Conservation (phyloP, 2,329 filamentous ascomycete genomes). For the Colletotrichum magnum region DNA sequence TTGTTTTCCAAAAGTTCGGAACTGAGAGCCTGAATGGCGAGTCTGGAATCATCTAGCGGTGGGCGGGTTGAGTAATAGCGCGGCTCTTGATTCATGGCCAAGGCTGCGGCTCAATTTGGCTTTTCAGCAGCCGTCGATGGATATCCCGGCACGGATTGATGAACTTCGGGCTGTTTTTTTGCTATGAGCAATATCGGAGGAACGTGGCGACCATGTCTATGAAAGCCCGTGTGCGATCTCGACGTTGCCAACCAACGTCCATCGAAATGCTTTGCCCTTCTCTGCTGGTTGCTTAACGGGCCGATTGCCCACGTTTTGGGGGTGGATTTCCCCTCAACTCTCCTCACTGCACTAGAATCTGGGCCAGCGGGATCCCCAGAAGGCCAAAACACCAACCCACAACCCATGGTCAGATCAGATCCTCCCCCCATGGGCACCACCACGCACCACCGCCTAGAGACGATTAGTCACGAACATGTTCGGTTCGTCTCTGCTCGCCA, state of each 20-base stretch:
- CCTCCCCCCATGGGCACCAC: constrained; percentile 26
- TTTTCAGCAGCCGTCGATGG: not conserved
- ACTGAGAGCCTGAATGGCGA: not conserved
- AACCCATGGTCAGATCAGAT: constrained; percentile 11
- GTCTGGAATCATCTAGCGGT: constrained; percentile 3
- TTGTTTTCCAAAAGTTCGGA: not conserved
- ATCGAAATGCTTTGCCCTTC: not conserved
- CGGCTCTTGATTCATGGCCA: constrained; percentile 8
- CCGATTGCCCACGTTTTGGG: constrained; percentile 13
- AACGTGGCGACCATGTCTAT: constrained; percentile 33
- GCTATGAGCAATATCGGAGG: constrained; percentile 5
- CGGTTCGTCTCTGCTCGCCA: constrained; percentile 4
- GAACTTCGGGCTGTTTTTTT: not conserved
- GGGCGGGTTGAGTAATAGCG: constrained; percentile 27
- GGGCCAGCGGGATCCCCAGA: constrained; percentile 37
- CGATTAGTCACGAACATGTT: constrained; percentile 23
- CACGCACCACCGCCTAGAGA: not conserved
- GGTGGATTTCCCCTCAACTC: constrained; percentile 31
- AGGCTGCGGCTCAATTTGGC: constrained; percentile 28
- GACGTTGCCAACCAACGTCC: not conserved
- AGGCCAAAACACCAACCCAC: constrained; percentile 24
- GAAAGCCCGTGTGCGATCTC: too few relatives aligned
- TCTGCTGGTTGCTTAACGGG: constrained; percentile 7
- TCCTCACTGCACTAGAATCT: constrained; percentile 1
- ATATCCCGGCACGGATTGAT: not conserved